These are phyloP conservation scores for Candida saitoana DNA, from an alignment of 805 yeast genomes.

Conservation along the genomic window DNA sequence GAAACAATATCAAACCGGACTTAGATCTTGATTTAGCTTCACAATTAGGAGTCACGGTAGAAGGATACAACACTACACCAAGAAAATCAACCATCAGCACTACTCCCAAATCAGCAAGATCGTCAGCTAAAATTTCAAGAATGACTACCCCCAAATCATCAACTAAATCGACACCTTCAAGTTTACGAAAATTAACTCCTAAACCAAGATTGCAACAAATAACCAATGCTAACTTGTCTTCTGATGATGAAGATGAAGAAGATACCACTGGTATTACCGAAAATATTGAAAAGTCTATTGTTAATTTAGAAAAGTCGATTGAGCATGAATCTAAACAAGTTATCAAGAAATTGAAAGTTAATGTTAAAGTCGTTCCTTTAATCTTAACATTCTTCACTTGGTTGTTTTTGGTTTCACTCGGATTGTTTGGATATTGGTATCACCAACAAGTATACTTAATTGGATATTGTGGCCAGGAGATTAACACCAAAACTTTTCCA, in stretches of 20 bases:
- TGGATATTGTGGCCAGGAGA: constrained; percentile 75
- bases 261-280: constrained; percentile 10
- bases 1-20: constrained; percentile 7
- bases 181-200: constrained; percentile 9
- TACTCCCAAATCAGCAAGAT: constrained; percentile 4
- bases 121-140: constrained; percentile 1
- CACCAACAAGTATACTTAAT: constrained; percentile 56
- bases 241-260: constrained; percentile 7
- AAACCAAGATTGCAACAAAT: constrained; percentile 16
- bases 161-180: constrained; percentile 3
- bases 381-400: constrained; percentile 22
- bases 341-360: constrained; percentile 3
- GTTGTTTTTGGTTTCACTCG: constrained; percentile 30
- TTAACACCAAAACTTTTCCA: constrained; percentile 41
- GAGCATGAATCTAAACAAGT: constrained; percentile 11
- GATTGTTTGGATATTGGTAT: constrained; percentile 53
- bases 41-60: constrained; percentile 25
- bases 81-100: neutral
- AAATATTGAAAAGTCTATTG: constrained; percentile 10
- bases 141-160: constrained; percentile 2
- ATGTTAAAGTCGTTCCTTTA: constrained; percentile 3
- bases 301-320: constrained; percentile 5
- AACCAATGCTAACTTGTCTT: neutral
- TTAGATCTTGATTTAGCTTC: constrained; percentile 28
- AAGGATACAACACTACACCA: constrained; percentile 16